Percentiles rank a stretch among this genome's conserved stretches.
Evolutionary conservation across 345 rosid species (phyloP).

Genomic region (Syzygium jambos): DNA sequence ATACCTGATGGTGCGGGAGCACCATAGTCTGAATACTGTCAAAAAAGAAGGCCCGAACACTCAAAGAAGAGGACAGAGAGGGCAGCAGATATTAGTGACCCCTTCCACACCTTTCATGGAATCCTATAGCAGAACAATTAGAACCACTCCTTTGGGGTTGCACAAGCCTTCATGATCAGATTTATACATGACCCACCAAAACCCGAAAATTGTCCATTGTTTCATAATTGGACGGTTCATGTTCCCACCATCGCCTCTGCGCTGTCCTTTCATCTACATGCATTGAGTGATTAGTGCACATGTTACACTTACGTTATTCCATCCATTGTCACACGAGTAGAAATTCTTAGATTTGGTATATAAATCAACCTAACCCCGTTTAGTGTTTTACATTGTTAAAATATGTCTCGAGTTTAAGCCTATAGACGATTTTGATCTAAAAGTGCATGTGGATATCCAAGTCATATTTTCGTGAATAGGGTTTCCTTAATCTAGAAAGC

Average conservation of each 20-base stretch:
- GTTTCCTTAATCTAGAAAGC: too few relatives aligned
- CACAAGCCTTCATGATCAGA: neutral
- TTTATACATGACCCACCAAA: neutral
- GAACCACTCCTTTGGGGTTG: neutral
- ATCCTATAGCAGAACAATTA: neutral
- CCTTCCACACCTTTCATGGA: neutral
- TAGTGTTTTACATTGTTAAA: neutral
- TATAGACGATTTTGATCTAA: too few relatives aligned
- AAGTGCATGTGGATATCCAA: too few relatives aligned
- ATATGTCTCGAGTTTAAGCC: too few relatives aligned
- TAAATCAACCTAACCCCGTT: rapidly evolving
- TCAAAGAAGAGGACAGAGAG: neutral
- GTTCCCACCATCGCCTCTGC: neutral
- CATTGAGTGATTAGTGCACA: neutral
- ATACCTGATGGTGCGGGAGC: neutral
- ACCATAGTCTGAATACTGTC: neutral
- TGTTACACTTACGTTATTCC: neutral
- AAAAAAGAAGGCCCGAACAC: neutral
- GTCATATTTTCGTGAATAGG: too few relatives aligned
- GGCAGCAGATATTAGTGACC: neutral
- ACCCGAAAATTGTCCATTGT: neutral
- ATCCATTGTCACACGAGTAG: neutral
- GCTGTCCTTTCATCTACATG: neutral
- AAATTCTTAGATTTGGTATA: neutral
- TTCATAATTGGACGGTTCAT: neutral